Base-by-base conservation (phyloP, 352 stramenopile species). In the Globisporangium paroecandrum region DNA sequence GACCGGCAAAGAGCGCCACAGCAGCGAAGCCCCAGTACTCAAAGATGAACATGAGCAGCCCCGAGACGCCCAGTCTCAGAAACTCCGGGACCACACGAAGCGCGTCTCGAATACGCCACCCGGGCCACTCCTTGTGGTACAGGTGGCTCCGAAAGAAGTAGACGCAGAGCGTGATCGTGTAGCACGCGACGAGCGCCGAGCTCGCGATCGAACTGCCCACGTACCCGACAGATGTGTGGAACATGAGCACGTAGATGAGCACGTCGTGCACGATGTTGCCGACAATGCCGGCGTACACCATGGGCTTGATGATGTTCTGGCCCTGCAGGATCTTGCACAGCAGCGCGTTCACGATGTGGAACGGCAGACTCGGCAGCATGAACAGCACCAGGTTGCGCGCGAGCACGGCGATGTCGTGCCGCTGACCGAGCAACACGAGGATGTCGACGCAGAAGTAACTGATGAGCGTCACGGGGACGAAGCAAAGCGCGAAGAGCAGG, bases 181-280 rank as follows among this genome's bases (percentile, higher is more conserved):
- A 89, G 76, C 74, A 82, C 10, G 78, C 74, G 36, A 82, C 66
- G 22, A 87, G 77, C 18, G 77, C 75, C 56, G 81, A 89, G 62
- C 71, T 77, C 32, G 87, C 90, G 41, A 96, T 76, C 43, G 89
- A 87, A 32, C 79, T 90, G n/a, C 86, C 89, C 0, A 91, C 74
- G 66, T 91, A 94, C 5, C 89, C 89, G 46, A 89, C 69, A 0
- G 73, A 57, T 0, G 89, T 94, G 69, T 81, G 88, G 75, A 93
- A 91, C 73, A 97, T 94, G 69, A 97, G 80, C 53, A 92, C 75
- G 75, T 95, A 97, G 29, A 93, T 91, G 18, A 93, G 66, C 24
- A 83, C 73, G 22, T 77, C 73, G 69, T 96, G 90, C 29, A 97
- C 83, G 43, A 97, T 49, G 60, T 92, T 94, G 68, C 76, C 79